phyloP scores from a whole-genome alignment of 2,329 filamentous ascomycete genomes.

The Scopulariopsis brevicaulis region DNA sequence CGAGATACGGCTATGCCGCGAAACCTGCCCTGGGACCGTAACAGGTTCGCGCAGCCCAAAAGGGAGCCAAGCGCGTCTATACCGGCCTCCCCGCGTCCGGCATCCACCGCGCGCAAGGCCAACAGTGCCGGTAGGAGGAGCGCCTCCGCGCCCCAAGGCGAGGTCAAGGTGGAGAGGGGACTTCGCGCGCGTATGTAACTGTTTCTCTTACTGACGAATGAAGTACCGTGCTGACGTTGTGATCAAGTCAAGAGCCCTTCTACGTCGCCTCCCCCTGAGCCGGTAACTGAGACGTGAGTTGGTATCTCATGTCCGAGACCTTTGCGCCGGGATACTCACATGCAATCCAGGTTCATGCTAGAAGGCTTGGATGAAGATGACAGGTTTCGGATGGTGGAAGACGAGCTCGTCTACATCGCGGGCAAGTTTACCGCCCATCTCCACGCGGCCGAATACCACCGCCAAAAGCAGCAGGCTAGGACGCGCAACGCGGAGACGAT shows the following conservation, averaged over 20 bases:
- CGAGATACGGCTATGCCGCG: not conserved
- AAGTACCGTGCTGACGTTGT: not conserved
- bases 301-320: not conserved
- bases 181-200: not conserved
- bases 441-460: constrained; percentile 65
- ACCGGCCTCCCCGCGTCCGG: not conserved
- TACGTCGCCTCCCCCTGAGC: constrained; percentile 38
- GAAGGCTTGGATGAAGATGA: constrained; percentile 58
- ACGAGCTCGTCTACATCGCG: constrained; percentile 60
- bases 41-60: not conserved
- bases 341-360: constrained; percentile 43
- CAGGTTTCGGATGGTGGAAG: constrained; percentile 71
- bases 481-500: constrained; percentile 41
- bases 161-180: not conserved
- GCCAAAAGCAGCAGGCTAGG: constrained; percentile 47
- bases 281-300: constrained; percentile 32
- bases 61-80: not conserved
- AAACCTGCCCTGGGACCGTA: constrained; percentile 4
- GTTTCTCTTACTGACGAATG: not conserved
- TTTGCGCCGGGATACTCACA: not conserved
- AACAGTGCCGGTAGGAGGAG: not conserved
- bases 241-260: constrained; percentile 23
- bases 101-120: not conserved
- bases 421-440: constrained; percentile 62
- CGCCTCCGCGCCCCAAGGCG: not conserved